phyloP scores from a whole-genome alignment of 257 asterid species.

The Ilex aquifolium region DNA sequence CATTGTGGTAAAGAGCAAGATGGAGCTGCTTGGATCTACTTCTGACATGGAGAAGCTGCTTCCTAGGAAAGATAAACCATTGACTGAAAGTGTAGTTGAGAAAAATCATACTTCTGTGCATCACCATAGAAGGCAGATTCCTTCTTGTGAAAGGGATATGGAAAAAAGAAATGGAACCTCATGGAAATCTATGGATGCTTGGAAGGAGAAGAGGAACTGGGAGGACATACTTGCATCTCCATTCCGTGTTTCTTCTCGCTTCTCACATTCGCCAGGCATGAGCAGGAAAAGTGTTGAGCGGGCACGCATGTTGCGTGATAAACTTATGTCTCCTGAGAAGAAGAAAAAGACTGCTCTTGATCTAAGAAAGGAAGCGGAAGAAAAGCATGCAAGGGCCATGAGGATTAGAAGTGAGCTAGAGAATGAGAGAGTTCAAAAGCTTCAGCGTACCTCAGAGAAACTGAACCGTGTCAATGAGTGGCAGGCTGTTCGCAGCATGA shows the following conservation, averaged over 20 bases:
- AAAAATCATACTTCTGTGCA: constrained; percentile 51
- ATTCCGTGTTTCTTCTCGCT: constrained; percentile 75
- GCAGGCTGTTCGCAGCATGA: constrained; percentile 88
- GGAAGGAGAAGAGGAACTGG: constrained; percentile 99
- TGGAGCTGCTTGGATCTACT: constrained; percentile 34
- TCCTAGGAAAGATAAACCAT: constrained; percentile 45
- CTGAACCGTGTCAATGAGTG: constrained; percentile 89
- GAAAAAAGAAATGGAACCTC: constrained; percentile 62
- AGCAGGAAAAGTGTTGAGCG: constrained; percentile 81
- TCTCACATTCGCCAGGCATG: constrained; percentile 88
- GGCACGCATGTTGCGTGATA: constrained; percentile 82
- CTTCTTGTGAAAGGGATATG: constrained; percentile 56
- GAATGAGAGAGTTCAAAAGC: constrained; percentile 91
- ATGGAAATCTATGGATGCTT: constrained; percentile 88
- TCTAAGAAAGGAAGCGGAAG: constrained; percentile 92
- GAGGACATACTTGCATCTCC: constrained; percentile 90
- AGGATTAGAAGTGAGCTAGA: constrained; percentile 95
- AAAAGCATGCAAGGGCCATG: constrained; percentile 95
- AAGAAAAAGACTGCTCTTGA: constrained; percentile 77
- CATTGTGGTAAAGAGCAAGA: constrained; percentile 38
- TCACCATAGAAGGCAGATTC: constrained; percentile 38
- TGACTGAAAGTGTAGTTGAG: constrained; percentile 32
- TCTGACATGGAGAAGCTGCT: constrained; percentile 39
- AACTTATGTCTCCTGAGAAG: constrained; percentile 98
- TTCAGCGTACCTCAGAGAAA: constrained; percentile 90